These are phyloP conservation scores for Gonapodya prolifera DNA, from an alignment of 192 early-diverging fungal genomes.

Conservation along the genomic window DNA sequence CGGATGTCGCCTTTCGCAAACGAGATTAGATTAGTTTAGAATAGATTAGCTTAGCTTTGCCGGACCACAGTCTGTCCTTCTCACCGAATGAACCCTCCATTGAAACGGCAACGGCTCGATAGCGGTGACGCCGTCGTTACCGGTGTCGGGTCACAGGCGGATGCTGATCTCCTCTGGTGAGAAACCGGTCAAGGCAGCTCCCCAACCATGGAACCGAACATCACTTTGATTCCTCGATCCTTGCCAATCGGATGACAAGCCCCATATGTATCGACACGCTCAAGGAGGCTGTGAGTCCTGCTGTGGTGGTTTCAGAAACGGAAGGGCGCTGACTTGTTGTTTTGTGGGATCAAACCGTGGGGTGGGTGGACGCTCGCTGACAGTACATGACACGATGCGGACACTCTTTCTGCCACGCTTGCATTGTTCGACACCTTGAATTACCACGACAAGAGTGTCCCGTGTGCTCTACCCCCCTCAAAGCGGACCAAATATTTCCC, in stretches of 20 bases:
- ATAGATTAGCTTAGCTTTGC: too few relatives aligned
- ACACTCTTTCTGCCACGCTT: constrained; percentile 70
- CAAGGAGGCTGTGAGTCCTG: constrained; percentile 40
- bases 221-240: too few relatives aligned
- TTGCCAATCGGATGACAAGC: too few relatives aligned
- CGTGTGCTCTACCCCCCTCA: constrained; percentile 43
- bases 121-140: not conserved
- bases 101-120: not conserved
- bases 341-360: too few relatives aligned
- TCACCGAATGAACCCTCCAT: not conserved
- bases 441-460: constrained; percentile 48
- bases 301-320: not conserved
- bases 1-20: too few relatives aligned
- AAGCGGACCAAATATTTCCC: constrained; percentile 60
- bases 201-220: too few relatives aligned
- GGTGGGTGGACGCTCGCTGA: too few relatives aligned
- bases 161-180: not conserved
- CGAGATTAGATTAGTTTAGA: too few relatives aligned
- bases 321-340: too few relatives aligned
- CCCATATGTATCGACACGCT: constrained; percentile 66
- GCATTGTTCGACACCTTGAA: constrained; percentile 56
- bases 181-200: too few relatives aligned
- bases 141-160: not conserved
- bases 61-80: too few relatives aligned
- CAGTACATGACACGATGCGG: constrained; percentile 56